Percentiles rank a stretch among this genome's conserved stretches.
phyloP scores from a whole-genome alignment of 306 rosid genomes.

The Cicer judaicum region DNA sequence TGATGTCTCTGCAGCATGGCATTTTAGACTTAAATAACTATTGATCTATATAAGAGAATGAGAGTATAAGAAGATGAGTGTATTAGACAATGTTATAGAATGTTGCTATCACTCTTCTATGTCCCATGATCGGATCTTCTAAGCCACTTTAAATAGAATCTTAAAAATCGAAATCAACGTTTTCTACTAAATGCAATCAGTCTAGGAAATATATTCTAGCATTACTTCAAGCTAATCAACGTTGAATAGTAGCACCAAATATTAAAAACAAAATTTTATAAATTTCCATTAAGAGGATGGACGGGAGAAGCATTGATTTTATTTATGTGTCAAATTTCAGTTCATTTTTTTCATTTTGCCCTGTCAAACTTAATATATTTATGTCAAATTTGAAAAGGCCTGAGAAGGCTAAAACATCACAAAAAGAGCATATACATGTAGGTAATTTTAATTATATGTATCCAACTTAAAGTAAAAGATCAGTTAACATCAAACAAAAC shows the following conservation, averaged over 20 bases:
- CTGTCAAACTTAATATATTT: slow-evolving; percentile 18
- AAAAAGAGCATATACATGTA: slow-evolving; percentile 47
- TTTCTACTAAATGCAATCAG: too few relatives aligned
- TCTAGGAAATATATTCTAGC: too few relatives aligned
- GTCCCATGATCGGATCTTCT: too few relatives aligned
- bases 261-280: neutral
- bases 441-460: slow-evolving; percentile 44
- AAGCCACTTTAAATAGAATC: too few relatives aligned
- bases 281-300: neutral
- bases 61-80: too few relatives aligned
- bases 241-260: neutral
- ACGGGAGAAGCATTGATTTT: neutral
- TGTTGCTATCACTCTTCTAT: too few relatives aligned
- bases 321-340: slow-evolving; percentile 1
- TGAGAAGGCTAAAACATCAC: slow-evolving; percentile 43
- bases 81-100: too few relatives aligned
- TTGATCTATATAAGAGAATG: too few relatives aligned
- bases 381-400: slow-evolving; percentile 40
- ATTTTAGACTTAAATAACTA: too few relatives aligned
- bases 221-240: neutral
- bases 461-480: slow-evolving; percentile 44
- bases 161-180: too few relatives aligned
- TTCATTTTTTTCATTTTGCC: slow-evolving; percentile 19
- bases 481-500: slow-evolving; percentile 42
- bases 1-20: too few relatives aligned